phyloP scores from a whole-genome alignment of 768 basidiomycete genomes.

The Amanita phalloides region DNA sequence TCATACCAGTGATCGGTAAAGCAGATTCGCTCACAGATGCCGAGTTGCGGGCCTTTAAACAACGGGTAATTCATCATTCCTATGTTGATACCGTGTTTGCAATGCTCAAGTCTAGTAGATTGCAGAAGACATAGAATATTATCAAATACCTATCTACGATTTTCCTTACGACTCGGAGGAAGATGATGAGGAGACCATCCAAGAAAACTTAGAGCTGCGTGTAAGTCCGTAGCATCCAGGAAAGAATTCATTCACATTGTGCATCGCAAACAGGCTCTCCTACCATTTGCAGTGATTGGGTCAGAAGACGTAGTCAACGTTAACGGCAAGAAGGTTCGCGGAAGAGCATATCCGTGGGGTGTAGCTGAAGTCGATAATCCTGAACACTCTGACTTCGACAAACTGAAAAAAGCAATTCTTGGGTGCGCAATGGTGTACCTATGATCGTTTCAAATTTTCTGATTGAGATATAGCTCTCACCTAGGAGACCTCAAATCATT shows the following conservation, averaged over 20 bases:
- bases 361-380: constrained; percentile 89
- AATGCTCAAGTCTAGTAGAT: constrained; percentile 32
- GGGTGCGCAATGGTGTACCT: constrained; percentile 25
- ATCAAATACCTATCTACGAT: constrained; percentile 86
- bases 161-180: constrained; percentile 93
- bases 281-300: constrained; percentile 85
- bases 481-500: constrained; percentile 76
- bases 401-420: constrained; percentile 71
- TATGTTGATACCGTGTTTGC: neutral
- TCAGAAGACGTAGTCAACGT: constrained; percentile 82
- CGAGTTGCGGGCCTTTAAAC: constrained; percentile 80
- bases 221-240: constrained; percentile 23
- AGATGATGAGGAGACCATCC: constrained; percentile 87
- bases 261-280: constrained; percentile 31
- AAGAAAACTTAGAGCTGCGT: constrained; percentile 82
- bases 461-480: constrained; percentile 44
- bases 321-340: constrained; percentile 68
- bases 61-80: constrained; percentile 32
- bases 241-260: neutral
- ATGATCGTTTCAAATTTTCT: constrained; percentile 8
- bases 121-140: constrained; percentile 90
- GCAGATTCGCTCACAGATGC: constrained; percentile 76
- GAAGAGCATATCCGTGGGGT: constrained; percentile 87
- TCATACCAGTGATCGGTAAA: constrained; percentile 87
- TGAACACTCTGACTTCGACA: constrained; percentile 77